Conservation (phyloP, 352 stramenopile genomes). For the Thraustotheca clavata region DNA sequence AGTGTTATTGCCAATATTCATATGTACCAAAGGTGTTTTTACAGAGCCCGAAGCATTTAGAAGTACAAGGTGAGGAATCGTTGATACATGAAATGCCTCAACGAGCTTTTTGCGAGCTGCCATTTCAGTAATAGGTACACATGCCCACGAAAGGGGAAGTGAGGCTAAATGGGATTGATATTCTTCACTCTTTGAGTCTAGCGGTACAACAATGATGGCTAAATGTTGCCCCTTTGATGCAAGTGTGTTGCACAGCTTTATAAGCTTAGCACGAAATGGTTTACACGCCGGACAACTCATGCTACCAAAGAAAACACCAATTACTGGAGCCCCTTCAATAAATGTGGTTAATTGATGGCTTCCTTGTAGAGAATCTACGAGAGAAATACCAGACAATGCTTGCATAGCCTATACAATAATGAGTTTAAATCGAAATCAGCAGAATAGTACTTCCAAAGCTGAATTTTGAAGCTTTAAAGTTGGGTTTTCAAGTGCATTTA, state of each 20-base stretch:
- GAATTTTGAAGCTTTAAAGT: constrained; percentile 8
- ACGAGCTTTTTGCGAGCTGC: constrained; percentile 61
- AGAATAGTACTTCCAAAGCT: constrained; percentile 1
- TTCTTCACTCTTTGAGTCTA: constrained; percentile 55
- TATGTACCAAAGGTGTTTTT: constrained; percentile 36
- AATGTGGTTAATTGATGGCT: constrained; percentile 40
- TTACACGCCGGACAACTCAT: constrained; percentile 38
- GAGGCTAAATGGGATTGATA: constrained; percentile 42
- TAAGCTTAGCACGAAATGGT: constrained; percentile 45
- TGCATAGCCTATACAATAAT: constrained; percentile 32
- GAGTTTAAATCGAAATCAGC: neutral
- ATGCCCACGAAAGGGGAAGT: constrained; percentile 56
- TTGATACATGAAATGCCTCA: constrained; percentile 46
- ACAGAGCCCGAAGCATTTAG: constrained; percentile 42
- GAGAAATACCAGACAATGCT: constrained; percentile 44
- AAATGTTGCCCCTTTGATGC: constrained; percentile 39
- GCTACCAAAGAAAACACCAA: constrained; percentile 70
- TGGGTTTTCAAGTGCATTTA: constrained; percentile 15
- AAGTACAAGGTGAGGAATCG: constrained; percentile 55
- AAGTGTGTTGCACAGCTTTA: constrained; percentile 37
- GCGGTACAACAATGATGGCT: constrained; percentile 62
- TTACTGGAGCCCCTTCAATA: constrained; percentile 42
- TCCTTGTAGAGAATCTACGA: constrained; percentile 69
- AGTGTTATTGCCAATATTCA: neutral
- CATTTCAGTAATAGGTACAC: constrained; percentile 68